Evolutionary conservation across 2,329 filamentous ascomycete genomes (phyloP), one percentile per base, ranked within the genome.

Genomic region (Epicoccum nigrum): DNA sequence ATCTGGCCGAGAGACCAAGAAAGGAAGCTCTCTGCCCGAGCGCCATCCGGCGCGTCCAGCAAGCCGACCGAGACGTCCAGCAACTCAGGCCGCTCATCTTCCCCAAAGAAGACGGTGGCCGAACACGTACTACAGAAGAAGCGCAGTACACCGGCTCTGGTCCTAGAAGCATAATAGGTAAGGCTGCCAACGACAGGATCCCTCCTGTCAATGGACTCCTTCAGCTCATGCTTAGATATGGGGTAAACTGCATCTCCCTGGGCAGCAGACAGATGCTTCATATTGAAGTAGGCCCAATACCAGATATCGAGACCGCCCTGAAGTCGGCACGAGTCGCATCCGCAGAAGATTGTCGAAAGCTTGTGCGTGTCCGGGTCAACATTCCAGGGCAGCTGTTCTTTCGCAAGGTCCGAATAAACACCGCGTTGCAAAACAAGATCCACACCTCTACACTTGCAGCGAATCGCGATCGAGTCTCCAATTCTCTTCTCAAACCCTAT

Each of bases 41-140:
- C 75, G 0, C 80, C 79, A 28, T 76, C 73, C 0, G 72, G 69
- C 0, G 76, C 64, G n/a, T 76, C 65, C 2, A 83, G 44, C 4
- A 82, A 49, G 0, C 79, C 80, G 2, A 80, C 55, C 0, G 77
- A 74, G 1, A 83, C 47, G 35, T 81, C 76, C 1, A 81, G 64
- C 7, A 77, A 53, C 0, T 75, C 67, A 0, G 74, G 68, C 2
- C 76, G 64, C 4, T 70, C 62, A 13, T 78, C 74, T 0, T 60
- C 61, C 0, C 74, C 71, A 49, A 79, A 82, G 46, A 82, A 81
- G 0, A 81, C 68, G 9, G 58, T 65, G 0, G 80, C 79, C 0
- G 78, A 79, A 63, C 80, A 83, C 1, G 55, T 67, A 0, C 72
- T 72, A 62, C 80, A 83, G 52, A 78, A 81, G 51, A 80, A 82